Evolutionary conservation across 257 asterid genomes (phyloP).

Genomic region (Thymus quinquecostatus): DNA sequence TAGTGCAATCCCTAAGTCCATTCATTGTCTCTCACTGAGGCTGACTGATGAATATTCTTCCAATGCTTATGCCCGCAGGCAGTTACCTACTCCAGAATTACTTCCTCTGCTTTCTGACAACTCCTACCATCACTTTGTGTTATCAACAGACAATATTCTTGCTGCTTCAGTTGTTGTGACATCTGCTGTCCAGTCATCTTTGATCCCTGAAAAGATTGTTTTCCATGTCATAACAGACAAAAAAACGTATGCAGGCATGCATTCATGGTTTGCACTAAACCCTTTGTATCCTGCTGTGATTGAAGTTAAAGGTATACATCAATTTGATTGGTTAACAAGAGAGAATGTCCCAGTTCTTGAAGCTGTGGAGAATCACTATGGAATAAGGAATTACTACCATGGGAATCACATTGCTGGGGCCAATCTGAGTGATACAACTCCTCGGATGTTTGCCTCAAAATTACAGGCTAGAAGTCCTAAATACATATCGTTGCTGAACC

Average conservation of each 20-base stretch:
- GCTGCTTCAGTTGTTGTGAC: conserved; percentile 96
- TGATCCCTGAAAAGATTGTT: conserved; percentile 76
- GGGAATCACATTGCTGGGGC: conserved; percentile 88
- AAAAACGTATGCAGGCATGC: conserved; percentile 99
- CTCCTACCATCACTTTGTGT: conserved; percentile 78
- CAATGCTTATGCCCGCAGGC: conserved; percentile 95
- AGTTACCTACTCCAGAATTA: conserved; percentile 91
- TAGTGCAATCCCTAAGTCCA: conserved; percentile 88
- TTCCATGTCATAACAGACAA: conserved; percentile 98
- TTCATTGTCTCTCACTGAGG: conserved; percentile 88
- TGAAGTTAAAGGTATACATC: conserved; percentile 96
- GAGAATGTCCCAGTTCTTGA: conserved; percentile 98
- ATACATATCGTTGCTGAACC: conserved; percentile 91
- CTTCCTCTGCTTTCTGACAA: conserved; percentile 89
- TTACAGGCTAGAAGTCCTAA: conserved; percentile 96
- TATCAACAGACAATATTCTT: conserved; percentile 93
- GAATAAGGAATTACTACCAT: conserved; percentile 84
- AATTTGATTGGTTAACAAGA: conserved; percentile 95
- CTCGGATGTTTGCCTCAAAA: conserved; percentile 80
- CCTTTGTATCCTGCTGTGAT: conserved; percentile 79
- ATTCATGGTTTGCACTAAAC: conserved; percentile 96
- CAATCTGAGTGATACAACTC: conserved; percentile 79
- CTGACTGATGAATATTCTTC: conserved; percentile 95
- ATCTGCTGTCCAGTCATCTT: conserved; percentile 82
- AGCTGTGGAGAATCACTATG: conserved; percentile 85